These are phyloP conservation scores for Cryptococcus depauperatus DNA, from an alignment of 1,284 basidiomycete genomes.

Conservation along the genomic window DNA sequence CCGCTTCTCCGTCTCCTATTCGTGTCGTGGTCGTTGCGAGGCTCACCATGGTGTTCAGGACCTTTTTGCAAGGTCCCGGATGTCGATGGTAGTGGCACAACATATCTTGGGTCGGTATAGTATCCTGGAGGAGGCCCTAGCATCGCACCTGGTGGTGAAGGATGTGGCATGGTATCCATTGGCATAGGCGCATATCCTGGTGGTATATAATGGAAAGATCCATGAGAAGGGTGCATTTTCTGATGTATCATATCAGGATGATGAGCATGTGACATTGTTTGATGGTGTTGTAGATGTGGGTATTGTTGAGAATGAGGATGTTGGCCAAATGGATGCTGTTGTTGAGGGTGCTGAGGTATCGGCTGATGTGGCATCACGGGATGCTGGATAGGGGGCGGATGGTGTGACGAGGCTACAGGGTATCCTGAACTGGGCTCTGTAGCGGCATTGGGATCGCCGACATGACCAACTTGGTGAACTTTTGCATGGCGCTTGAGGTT, in stretches of 20 bases:
- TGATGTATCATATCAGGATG: not conserved
- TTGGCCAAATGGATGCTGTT: not conserved
- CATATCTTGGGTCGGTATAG: constrained; percentile 6
- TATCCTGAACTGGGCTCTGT: not conserved
- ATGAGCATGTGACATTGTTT: constrained; percentile 1
- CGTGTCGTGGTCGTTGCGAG: not conserved
- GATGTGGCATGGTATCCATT: not conserved
- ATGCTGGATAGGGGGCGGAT: no score
- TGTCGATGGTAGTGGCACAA: not conserved
- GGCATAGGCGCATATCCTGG: not conserved
- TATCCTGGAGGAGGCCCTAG: constrained; percentile 1
- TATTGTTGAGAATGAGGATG: not conserved
- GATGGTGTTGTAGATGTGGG: constrained; percentile 1
- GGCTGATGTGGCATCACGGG: not conserved
- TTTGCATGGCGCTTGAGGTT: constrained; percentile 43
- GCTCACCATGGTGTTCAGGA: not conserved
- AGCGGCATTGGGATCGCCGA: not conserved
- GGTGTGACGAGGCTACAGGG: no score
- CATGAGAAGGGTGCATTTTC: not conserved
- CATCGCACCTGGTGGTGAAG: not conserved
- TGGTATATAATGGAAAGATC: not conserved
- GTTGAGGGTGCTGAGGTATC: not conserved
- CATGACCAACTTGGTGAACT: constrained; percentile 30
- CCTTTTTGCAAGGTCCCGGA: not conserved
- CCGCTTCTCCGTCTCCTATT: not conserved